Percentiles rank a stretch among this genome's conserved stretches.
Conservation (phyloP, 106 monocot species). For the Ottelia alismoides region DNA sequence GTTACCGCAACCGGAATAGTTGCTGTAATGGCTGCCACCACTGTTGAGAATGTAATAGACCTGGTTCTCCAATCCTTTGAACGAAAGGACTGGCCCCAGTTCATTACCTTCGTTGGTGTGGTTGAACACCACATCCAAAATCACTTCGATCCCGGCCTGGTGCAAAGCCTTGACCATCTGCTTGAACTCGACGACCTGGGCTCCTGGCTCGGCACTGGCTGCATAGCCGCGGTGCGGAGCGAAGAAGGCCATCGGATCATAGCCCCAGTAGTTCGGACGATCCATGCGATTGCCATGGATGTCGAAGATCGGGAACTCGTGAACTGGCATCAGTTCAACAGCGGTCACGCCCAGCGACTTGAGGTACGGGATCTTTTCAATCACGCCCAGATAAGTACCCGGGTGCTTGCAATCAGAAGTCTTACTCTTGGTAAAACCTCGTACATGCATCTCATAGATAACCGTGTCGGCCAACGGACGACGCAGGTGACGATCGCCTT, state of each 20-base stretch:
- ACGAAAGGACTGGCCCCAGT: background rate
- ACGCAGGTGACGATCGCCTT: background rate
- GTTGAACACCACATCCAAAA: background rate
- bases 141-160: background rate
- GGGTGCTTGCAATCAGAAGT: background rate
- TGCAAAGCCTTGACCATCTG: background rate
- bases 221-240: background rate
- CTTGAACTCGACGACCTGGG: background rate
- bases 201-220: background rate
- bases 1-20: background rate
- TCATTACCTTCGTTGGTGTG: background rate
- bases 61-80: background rate
- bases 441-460: background rate
- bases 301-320: background rate
- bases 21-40: background rate
- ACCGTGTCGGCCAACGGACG: background rate
- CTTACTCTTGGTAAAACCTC: background rate
- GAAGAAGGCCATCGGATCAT: background rate
- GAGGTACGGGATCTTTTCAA: background rate
- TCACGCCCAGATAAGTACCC: background rate
- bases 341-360: background rate
- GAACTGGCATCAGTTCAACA: background rate
- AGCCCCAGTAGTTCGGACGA: slow-evolving; percentile 1
- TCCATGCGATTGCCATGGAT: background rate
- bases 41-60: background rate